phyloP scores from a whole-genome alignment of 2,329 filamentous ascomycete genomes.

The Claviceps africana region DNA sequence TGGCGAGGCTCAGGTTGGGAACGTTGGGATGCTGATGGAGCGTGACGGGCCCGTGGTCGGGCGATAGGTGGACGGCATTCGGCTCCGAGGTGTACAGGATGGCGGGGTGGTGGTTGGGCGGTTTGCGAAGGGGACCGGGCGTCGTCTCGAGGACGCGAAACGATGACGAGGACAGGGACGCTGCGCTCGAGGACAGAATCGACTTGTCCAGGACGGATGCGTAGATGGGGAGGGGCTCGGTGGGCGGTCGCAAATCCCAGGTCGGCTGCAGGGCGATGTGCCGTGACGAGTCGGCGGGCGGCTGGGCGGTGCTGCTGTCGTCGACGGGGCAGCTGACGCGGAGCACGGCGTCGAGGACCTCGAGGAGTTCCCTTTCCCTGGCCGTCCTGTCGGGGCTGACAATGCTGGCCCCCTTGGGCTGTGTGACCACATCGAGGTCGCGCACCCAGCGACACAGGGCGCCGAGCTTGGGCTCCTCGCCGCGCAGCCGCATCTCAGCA shows the following conservation, averaged over 20 bases:
- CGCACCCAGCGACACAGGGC: slow-evolving; percentile 60
- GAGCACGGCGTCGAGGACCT: slow-evolving; percentile 49
- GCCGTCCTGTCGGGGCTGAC: slow-evolving; percentile 22
- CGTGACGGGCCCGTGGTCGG: slow-evolving; percentile 30
- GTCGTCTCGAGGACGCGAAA: slow-evolving; percentile 50
- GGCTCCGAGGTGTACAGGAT: slow-evolving; percentile 48
- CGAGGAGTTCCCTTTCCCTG: slow-evolving; percentile 40
- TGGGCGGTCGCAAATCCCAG: slow-evolving; percentile 42
- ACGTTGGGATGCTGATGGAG: slow-evolving; percentile 48
- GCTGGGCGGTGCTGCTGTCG: slow-evolving; percentile 30
- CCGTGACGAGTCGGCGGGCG: slow-evolving; percentile 17
- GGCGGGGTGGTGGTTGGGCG: slow-evolving; percentile 53
- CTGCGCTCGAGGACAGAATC: slow-evolving; percentile 30
- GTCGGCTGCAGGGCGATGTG: slow-evolving; percentile 44
- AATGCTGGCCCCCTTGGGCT: slow-evolving; percentile 27
- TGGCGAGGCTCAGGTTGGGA: slow-evolving; percentile 45
- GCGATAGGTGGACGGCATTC: slow-evolving; percentile 38
- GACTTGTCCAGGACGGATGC: slow-evolving; percentile 44
- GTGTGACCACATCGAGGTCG: slow-evolving; percentile 53
- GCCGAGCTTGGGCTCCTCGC: slow-evolving; percentile 51
- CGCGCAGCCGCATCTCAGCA: slow-evolving; percentile 55
- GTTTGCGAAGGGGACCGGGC: slow-evolving; percentile 45
- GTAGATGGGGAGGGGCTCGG: slow-evolving; percentile 31
- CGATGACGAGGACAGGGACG: slow-evolving; percentile 7
- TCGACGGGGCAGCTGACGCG: slow-evolving; percentile 45